phyloP scores from a whole-genome alignment of 192 early-diverging fungal genomes.

The Mortierella hygrophila region DNA sequence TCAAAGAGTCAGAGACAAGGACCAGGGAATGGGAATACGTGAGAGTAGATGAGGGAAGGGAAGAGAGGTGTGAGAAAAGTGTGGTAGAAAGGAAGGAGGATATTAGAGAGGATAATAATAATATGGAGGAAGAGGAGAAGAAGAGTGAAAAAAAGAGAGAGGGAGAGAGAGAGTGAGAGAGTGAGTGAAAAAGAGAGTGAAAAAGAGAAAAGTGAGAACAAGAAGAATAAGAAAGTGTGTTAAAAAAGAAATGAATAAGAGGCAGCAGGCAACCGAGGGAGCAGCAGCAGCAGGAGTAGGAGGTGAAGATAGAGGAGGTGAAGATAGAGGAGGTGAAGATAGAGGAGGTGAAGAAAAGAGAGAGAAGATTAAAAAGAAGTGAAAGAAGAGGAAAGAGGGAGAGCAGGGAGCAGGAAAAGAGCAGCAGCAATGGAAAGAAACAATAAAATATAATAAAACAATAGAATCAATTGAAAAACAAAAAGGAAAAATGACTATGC shows the following conservation, averaged over 20 bases:
- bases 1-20: not conserved
- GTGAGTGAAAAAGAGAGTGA: not conserved
- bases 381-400: not conserved
- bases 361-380: not conserved
- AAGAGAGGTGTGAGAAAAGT: not conserved
- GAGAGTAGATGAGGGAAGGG: constrained; percentile 3
- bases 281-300: not conserved
- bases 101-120: not conserved
- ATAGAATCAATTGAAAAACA: too few species aligned
- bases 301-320: not conserved
- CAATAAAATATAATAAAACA: too few species aligned
- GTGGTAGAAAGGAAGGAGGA: not conserved
- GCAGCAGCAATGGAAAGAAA: too few species aligned
- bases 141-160: not conserved
- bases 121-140: not conserved
- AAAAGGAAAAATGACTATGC: too few species aligned
- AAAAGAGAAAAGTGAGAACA: not conserved
- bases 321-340: not conserved
- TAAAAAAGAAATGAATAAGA: not conserved
- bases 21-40: constrained; percentile 22
- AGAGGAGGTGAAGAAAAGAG: not conserved
- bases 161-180: not conserved
- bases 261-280: not conserved
- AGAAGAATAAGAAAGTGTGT: too few species aligned
- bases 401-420: not conserved